A percentile compares a stretch with the other conserved stretches of the same genome.
These are phyloP conservation scores for Ceraceosorus guamensis DNA, from an alignment of 1,284 basidiomycete genomes.

Conservation along the genomic window DNA sequence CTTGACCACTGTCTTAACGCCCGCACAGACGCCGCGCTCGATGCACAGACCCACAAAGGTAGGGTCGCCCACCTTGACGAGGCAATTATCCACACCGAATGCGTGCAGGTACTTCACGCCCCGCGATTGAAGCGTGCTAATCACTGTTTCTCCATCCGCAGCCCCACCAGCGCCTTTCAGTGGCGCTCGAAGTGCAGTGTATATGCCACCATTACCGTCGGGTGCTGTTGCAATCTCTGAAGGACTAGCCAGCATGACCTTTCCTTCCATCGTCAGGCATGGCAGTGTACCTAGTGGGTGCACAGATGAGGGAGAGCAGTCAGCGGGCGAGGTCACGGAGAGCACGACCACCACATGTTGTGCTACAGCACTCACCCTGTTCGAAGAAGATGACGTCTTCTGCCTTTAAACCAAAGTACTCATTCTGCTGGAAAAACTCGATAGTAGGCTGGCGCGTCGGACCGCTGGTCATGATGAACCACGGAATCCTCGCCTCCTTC, in stretches of 20 bases:
- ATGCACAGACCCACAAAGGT: slow-evolving; percentile 92
- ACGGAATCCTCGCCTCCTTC: slow-evolving; percentile 55
- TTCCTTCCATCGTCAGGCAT: slow-evolving; percentile 87
- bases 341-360: not conserved
- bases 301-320: not conserved
- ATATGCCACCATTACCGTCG: slow-evolving; percentile 95
- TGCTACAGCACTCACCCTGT: slow-evolving; percentile 62
- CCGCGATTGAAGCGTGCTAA: slow-evolving; percentile 71
- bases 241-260: slow-evolving; percentile 75
- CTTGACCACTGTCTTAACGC: slow-evolving; percentile 95
- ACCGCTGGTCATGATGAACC: slow-evolving; percentile 99
- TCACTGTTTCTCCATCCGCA: slow-evolving; percentile 58
- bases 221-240: slow-evolving; percentile 83
- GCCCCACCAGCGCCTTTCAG: slow-evolving; percentile 57
- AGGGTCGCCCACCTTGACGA: slow-evolving; percentile 93
- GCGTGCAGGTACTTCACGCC: slow-evolving; percentile 83
- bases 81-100: slow-evolving; percentile 98
- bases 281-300: slow-evolving; percentile 72
- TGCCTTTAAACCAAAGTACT: slow-evolving; percentile 74
- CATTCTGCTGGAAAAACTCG: slow-evolving; percentile 70
- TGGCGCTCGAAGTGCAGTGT: slow-evolving; percentile 79
- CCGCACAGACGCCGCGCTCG: slow-evolving; percentile 73
- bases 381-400: slow-evolving; percentile 89
- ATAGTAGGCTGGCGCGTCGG: slow-evolving; percentile 84
- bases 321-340: slow-evolving; percentile 12